Conservation (phyloP, 306 rosid genomes). For the Fagus sylvatica region DNA sequence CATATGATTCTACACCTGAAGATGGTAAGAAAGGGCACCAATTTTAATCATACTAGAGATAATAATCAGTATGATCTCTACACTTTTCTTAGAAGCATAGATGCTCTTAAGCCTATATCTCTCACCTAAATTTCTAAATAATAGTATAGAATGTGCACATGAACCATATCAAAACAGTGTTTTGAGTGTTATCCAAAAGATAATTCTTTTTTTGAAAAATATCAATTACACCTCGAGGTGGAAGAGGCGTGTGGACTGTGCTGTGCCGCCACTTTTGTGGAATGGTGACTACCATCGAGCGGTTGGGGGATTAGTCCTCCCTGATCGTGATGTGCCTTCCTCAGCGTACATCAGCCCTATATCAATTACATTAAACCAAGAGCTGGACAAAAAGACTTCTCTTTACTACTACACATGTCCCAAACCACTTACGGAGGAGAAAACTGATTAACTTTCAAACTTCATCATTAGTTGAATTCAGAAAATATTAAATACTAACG, state of each 20-base stretch:
- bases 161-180: background rate
- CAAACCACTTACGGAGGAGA: background rate
- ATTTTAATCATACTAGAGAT: background rate
- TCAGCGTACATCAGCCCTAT: background rate
- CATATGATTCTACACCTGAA: slow-evolving; percentile 88
- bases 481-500: background rate
- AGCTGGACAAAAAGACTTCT: background rate
- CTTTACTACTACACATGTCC: background rate
- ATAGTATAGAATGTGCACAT: background rate
- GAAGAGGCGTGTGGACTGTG: no score
- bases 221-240: background rate
- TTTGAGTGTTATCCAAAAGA: background rate
- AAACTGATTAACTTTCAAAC: background rate
- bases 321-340: no score
- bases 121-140: background rate
- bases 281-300: no score
- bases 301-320: no score
- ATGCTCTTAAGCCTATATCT: background rate
- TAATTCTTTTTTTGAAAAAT: background rate
- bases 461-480: background rate
- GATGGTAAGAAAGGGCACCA: slow-evolving; percentile 9
- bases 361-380: background rate
- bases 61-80: no score
- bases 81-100: no score
- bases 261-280: no score